phyloP scores from a whole-genome alignment of 1,284 basidiomycete genomes.

The Malassezia globosa region DNA sequence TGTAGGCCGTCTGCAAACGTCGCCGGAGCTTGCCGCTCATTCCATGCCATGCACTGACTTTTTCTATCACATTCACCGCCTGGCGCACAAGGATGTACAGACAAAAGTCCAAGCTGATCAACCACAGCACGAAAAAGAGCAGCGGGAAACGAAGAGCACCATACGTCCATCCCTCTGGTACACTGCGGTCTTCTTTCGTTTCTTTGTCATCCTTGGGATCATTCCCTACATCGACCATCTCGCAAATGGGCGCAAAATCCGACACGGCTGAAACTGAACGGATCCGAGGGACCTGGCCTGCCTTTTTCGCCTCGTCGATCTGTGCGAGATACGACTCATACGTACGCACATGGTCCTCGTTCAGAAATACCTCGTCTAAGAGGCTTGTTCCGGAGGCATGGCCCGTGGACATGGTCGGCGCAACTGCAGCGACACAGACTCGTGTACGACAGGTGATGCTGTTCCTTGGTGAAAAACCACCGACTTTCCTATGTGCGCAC shows the following conservation, averaged over 20 bases:
- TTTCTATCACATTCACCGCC: slow-evolving; percentile 54
- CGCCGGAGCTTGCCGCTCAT: slow-evolving; percentile 66
- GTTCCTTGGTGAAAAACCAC: too few species aligned
- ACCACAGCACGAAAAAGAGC: slow-evolving; percentile 63
- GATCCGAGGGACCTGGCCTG: too few species aligned
- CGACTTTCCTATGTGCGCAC: too few species aligned
- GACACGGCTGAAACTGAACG: slow-evolving; percentile 32
- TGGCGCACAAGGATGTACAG: slow-evolving; percentile 74
- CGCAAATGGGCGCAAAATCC: slow-evolving; percentile 44
- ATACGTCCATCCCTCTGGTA: slow-evolving; percentile 38
- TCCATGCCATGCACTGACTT: slow-evolving; percentile 59
- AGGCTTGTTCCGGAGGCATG: too few species aligned
- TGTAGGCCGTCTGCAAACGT: slow-evolving; percentile 61
- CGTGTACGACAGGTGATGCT: too few species aligned
- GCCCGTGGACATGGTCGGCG: too few species aligned
- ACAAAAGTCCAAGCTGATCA: slow-evolving; percentile 76
- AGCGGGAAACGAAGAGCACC: slow-evolving; percentile 37
- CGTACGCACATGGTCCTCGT: too few species aligned
- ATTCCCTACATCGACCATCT: slow-evolving; percentile 17
- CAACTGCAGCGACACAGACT: too few species aligned
- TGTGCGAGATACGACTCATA: too few species aligned
- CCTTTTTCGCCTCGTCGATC: too few species aligned
- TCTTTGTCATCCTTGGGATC: not conserved
- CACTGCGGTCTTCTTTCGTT: slow-evolving; percentile 24
- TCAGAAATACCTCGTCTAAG: too few species aligned